Base-by-base conservation (phyloP, 345 rosid species). In the Excoecaria cochinchinensis region DNA sequence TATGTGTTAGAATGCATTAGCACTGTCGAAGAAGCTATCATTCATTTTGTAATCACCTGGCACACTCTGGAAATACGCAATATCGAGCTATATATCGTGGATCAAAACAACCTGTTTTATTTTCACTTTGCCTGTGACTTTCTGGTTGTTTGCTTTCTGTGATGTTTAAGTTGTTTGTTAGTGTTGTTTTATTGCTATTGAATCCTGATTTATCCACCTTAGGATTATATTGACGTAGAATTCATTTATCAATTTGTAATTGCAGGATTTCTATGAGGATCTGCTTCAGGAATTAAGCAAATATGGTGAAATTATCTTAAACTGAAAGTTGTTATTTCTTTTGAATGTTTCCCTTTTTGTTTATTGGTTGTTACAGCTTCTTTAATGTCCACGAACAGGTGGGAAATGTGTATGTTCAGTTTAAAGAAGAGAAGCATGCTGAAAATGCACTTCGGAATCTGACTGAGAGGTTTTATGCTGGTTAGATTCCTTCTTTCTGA, bases 361-460 rank as follows among this genome's bases (percentile, higher is more conserved):
- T 44, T 21, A 39, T 25, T 55, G 55, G 31, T 14, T 9, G 14
- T 70, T 65, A 8, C 42, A 6, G 63, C 5, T 39, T 7, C 47
- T 4, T 14, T 67, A 22, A 8, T 21, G 60, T 56, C 10, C n/a
- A 22, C 62, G 25, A 11, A 63, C 84, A 89, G 93, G 90, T 91
- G 0, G 94, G 93, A 42, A 87, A 90, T 74, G 94, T 93, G 46
- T 89, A 91, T 76, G 93, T 87, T 73, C 96, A 88, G 81, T 93
- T 86, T 71, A 82, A 87, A 62, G 92, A 84, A 84, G 93, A 91
- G 74, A 93, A 93, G 70, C 91, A 91, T 53, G 94, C 94, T 5
- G 86, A 85, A 8, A 84, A 78, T 16, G 91, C 97, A 1, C 78
- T 89, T 53, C 71, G 22, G 55, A 81, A 74, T 69, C 84, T 89